Percentiles rank a stretch among this genome's conserved stretches.
These are phyloP conservation scores for Suzukiozyma palmioleophila DNA, from an alignment of 1,139 yeast genomes.

Conservation along the genomic window DNA sequence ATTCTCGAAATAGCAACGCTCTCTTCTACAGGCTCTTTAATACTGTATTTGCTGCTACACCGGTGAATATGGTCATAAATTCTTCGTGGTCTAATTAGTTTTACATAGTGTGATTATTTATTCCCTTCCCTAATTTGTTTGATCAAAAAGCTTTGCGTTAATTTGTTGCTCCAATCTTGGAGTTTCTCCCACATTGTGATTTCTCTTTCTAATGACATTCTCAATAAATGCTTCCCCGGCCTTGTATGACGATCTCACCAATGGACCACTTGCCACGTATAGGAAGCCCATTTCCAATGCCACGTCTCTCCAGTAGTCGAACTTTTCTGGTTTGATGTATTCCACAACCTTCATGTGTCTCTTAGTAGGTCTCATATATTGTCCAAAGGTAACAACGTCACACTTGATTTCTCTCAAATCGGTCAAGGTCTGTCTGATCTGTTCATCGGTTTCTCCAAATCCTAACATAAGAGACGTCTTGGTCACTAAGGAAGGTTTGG, in stretches of 20 bases:
- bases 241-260: slow-evolving; percentile 93
- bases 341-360: slow-evolving; percentile 98
- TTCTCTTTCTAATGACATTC: slow-evolving; percentile 79
- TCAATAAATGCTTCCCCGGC: slow-evolving; percentile 99
- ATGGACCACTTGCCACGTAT: slow-evolving; percentile 96
- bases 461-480: slow-evolving; percentile 97
- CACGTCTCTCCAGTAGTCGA: slow-evolving; percentile 85
- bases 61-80: no score
- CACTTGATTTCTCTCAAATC: slow-evolving; percentile 75
- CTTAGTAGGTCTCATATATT: slow-evolving; percentile 98
- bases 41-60: no score
- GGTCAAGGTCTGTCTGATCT: slow-evolving; percentile 65
- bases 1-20: no score
- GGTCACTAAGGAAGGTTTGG: slow-evolving; percentile 74
- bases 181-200: slow-evolving; percentile 45
- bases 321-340: slow-evolving; percentile 90
- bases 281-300: slow-evolving; percentile 91
- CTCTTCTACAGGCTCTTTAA: no score
- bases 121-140: not conserved
- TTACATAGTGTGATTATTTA: no score
- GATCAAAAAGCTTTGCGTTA: slow-evolving; percentile 13
- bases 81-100: no score
- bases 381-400: slow-evolving; percentile 98
- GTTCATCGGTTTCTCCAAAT: slow-evolving; percentile 93
- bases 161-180: slow-evolving; percentile 30